phyloP scores from a whole-genome alignment of 495 filamentous ascomycete species.

The Aspergillus leporis region DNA sequence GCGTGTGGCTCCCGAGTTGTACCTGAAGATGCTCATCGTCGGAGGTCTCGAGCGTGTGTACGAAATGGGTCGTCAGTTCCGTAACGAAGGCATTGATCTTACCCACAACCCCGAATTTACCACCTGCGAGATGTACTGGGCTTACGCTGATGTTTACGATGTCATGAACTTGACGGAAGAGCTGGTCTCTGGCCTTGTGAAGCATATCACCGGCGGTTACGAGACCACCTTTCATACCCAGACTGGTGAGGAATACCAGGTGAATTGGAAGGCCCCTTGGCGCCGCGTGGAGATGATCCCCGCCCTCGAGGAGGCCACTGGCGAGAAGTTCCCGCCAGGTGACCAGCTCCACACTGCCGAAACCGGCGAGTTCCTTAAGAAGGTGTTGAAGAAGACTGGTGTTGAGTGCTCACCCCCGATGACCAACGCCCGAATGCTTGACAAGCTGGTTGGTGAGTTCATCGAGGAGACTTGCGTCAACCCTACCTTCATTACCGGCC shows the following conservation, averaged over 20 bases:
- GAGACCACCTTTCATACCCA: conserved; percentile 81
- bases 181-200: conserved; percentile 87
- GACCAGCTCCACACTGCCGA: conserved; percentile 87
- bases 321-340: conserved; percentile 89
- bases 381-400: conserved; percentile 80
- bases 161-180: conserved; percentile 94
- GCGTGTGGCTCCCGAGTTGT: conserved; percentile 91
- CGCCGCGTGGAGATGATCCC: conserved; percentile 95
- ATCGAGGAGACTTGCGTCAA: conserved; percentile 92
- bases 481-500: conserved; percentile 92
- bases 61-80: conserved; percentile 87
- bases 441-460: conserved; percentile 94
- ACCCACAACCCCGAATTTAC: conserved; percentile 99
- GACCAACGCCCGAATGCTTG: conserved; percentile 96
- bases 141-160: conserved; percentile 91
- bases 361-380: conserved; percentile 83
- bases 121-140: conserved; percentile 95
- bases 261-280: conserved; percentile 98
- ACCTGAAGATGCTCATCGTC: conserved; percentile 94
- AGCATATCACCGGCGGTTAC: conserved; percentile 82
- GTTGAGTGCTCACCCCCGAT: conserved; percentile 87
- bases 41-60: conserved; percentile 91
- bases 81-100: conserved; percentile 93
- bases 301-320: conserved; percentile 82
- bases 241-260: conserved; percentile 76